Conservation (phyloP, 345 rosid species). For the Dovyalis caffra region DNA sequence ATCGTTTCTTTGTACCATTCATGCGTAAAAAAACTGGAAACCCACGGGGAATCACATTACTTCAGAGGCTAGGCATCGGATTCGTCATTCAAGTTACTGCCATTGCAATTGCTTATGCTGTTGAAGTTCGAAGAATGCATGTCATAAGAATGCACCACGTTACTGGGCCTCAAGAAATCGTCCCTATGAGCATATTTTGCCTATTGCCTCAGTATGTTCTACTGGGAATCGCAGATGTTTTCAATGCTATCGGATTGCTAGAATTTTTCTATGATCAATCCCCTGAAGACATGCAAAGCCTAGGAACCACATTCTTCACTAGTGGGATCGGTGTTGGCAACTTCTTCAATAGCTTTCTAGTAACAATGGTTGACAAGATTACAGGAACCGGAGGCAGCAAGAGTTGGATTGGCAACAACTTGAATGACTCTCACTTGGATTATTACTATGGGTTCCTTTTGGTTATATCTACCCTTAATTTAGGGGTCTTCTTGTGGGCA, state of each 20-base stretch:
- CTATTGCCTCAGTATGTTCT: constrained; percentile 78
- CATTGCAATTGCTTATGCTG: constrained; percentile 66
- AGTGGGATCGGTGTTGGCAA: constrained; percentile 88
- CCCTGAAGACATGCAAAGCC: constrained; percentile 90
- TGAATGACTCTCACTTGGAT: constrained; percentile 78
- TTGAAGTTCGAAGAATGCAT: constrained; percentile 62
- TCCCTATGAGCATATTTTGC: constrained; percentile 89
- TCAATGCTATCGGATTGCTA: constrained; percentile 68
- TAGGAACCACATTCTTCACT: constrained; percentile 87
- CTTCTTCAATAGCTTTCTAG: constrained; percentile 74
- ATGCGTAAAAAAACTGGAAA: constrained; percentile 66
- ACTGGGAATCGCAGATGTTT: constrained; percentile 75
- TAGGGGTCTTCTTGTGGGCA: constrained; percentile 70
- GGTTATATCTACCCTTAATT: constrained; percentile 55
- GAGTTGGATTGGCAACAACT: constrained; percentile 84
- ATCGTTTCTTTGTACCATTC: constrained; percentile 74
- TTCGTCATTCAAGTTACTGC: constrained; percentile 67
- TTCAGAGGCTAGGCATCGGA: constrained; percentile 83
- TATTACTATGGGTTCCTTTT: constrained; percentile 81
- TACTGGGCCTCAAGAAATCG: constrained; percentile 43
- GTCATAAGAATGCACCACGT: constrained; percentile 40
- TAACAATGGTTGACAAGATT: constrained; percentile 68
- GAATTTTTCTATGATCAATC: constrained; percentile 93
- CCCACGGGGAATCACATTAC: constrained; percentile 78
- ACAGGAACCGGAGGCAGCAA: constrained; percentile 49